Evolutionary conservation across 768 basidiomycete genomes (phyloP), one percentile per base, ranked within the genome.

Genomic region (Agrocybe praecox): DNA sequence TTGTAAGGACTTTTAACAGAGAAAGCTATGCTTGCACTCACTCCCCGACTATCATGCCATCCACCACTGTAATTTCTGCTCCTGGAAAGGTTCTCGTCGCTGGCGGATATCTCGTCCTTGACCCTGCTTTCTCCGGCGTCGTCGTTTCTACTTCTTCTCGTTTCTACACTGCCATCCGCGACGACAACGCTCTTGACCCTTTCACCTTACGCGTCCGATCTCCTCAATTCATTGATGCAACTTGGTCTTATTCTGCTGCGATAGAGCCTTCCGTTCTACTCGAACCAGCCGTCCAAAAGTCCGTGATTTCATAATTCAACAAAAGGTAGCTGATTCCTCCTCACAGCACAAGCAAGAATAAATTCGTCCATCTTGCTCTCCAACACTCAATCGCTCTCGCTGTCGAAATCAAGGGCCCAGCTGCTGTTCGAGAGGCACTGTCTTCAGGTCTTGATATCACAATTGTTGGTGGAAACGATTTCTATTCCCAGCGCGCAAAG

Each of bases 61-160:
- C 82, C 46, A 93, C 90, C 26, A 81, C n/a, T n/a, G n/a, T 90
- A 50, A 84, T 97, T 58, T 98, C 96, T 32, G 85, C 95, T 1
- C 92, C 96, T 10, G 96, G 96, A 59, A 99, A 99, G 73, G 96
- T 97, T 49, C 83, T 99, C 53, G 72, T 97, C 53, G 94, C 96
- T 10, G 97, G 97, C 2, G 97, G 97, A 1, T 99, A 98, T 76
- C 90, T 99, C 61, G 94, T 99, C 24, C 89, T 98, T 59, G 95
- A 98, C 72, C 88, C 85, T 18, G 74, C 80, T 6, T 94, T 92
- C 68, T 85, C 89, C 26, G 97, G 96, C 49, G 74, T 92, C 57
- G 95, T 96, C 45, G 82, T 98, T 45, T 92, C 94, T 0, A 95
- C 96, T 15, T 93, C 93, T 11, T 94, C 94, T 19, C 85, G 97